Conservation (phyloP, 2,329 filamentous ascomycete genomes). For the Remersonia thermophila region DNA sequence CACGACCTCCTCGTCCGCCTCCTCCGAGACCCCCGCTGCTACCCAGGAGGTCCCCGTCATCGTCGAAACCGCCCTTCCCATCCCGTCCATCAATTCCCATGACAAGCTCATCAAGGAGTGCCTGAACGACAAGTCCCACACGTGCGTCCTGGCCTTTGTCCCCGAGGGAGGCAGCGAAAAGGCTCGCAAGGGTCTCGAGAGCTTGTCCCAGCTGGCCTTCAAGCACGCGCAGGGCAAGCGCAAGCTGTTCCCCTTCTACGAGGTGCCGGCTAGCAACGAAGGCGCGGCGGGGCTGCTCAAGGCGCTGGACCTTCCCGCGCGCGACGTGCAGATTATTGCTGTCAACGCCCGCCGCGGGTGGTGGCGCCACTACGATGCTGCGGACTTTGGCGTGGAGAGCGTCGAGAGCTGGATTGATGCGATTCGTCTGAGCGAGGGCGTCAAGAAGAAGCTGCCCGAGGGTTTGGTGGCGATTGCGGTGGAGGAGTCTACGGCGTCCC, state of each 20-base stretch:
- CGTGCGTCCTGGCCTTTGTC: constrained; percentile 69
- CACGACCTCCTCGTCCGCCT: constrained; percentile 22
- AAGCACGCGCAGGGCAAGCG: constrained; percentile 57
- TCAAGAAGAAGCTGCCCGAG: constrained; percentile 62
- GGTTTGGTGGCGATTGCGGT: constrained; percentile 34
- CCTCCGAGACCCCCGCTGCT: constrained; percentile 26
- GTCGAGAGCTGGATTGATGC: constrained; percentile 81
- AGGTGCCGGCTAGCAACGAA: constrained; percentile 52
- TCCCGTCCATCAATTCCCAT: constrained; percentile 51
- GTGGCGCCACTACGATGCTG: constrained; percentile 63
- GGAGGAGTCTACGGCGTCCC: constrained; percentile 27
- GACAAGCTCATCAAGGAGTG: constrained; percentile 59
- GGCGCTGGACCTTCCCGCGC: constrained; percentile 46
- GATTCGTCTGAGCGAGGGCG: constrained; percentile 79
- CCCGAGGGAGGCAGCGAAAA: constrained; percentile 39
- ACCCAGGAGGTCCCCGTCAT: constrained; percentile 32
- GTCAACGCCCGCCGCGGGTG: constrained; percentile 76
- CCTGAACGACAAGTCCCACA: constrained; percentile 61
- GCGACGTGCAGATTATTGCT: constrained; percentile 60
- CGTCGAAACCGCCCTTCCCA: constrained; percentile 45
- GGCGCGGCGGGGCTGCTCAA: constrained; percentile 42
- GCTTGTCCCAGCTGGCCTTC: constrained; percentile 60
- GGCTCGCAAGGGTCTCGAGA: constrained; percentile 45
- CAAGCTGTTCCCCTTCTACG: constrained; percentile 73
- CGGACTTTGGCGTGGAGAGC: constrained; percentile 42